Base-by-base conservation (phyloP, 768 basidiomycete species). In the Hygrophoropsis aurantiaca region DNA sequence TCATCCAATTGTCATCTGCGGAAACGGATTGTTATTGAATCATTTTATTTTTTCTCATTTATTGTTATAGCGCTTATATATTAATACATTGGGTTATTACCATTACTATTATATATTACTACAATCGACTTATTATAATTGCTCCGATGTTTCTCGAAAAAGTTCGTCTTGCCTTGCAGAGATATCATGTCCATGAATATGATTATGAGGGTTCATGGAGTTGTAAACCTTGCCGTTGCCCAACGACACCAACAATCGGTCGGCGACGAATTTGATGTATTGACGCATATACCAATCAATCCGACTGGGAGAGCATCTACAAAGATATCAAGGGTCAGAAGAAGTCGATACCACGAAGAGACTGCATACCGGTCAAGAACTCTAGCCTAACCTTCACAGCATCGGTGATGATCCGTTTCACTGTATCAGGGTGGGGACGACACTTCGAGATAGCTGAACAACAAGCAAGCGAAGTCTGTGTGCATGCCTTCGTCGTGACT, bases 151-250 rank as follows among this genome's bases (percentile, higher is more conserved):
- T 94, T 94, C 72, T 95, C 93, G 63, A 94, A 97, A 67, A 97
- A 97, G 70, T 97, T 94, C 34, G 94, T 90, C 74, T 98, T 98
- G 53, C 94, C 94, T 70, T 94, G 87, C 5, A 97, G 73, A 13
- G 92, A 95, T 38, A 94, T 94, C 80, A 93, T 82, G 56, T 94
- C 91, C 90, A n/a, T n/a, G n/a, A n/a, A n/a, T n/a, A n/a, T n/a
- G n/a, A n/a, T n/a, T n/a, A 94, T 94, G 60, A 93, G 94, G 94
- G 63, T 97, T 97, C 19, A 78, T 69, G 0, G 74, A 67, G 51
- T 82, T 74, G 72, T 91, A 97, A 41, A 80, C 60, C 63, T 93
- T 94, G 20, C 82, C 73, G 55, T 87, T 91, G 25, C 93, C 93
- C 20, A 97, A 75, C 4, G 90, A 77, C 13, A 88, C 82, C 33